Evolutionary conservation across 345 rosid genomes (phyloP).

Genomic region (Eucalyptus virginea): DNA sequence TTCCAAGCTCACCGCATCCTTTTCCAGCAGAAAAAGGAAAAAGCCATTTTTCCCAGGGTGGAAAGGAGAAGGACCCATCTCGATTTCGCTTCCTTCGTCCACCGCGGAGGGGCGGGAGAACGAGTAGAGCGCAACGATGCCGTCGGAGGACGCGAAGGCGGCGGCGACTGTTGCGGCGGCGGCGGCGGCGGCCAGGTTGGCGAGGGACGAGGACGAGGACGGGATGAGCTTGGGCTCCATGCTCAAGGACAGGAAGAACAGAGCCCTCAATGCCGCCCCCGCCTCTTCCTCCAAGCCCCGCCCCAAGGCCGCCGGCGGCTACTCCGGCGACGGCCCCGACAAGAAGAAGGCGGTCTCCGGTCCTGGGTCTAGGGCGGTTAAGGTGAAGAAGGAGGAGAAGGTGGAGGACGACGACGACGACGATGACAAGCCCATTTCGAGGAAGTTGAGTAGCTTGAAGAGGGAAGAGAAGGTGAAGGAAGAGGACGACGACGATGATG

Average conservation of each 20-base stretch:
- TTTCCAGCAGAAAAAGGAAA: neutral
- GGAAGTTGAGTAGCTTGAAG: slow-evolving; percentile 15
- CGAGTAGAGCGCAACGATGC: slow-evolving; percentile 11
- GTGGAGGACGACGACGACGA: slow-evolving; percentile 4
- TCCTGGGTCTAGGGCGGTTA: neutral
- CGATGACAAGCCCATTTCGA: slow-evolving; percentile 28
- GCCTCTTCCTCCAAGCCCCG: slow-evolving; percentile 14
- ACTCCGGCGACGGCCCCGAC: neutral
- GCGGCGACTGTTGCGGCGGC: slow-evolving; percentile 13
- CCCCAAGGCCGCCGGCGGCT: neutral
- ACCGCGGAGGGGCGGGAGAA: neutral
- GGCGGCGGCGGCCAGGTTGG: slow-evolving; percentile 16
- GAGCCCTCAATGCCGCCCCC: slow-evolving; percentile 19
- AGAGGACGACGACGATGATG: neutral
- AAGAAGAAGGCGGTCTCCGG: neutral
- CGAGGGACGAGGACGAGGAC: slow-evolving; percentile 17
- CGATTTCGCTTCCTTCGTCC: neutral
- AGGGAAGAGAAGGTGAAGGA: slow-evolving; percentile 1
- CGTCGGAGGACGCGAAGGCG: slow-evolving; percentile 41
- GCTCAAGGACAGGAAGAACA: slow-evolving; percentile 29
- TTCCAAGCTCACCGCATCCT: neutral
- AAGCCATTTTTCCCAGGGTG: neutral
- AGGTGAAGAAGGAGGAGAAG: slow-evolving; percentile 1
- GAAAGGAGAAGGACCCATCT: neutral
- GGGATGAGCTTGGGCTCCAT: slow-evolving; percentile 43